These are phyloP conservation scores for Xylaria sp. DNA, from an alignment of 2,329 filamentous ascomycete genomes.

Conservation along the genomic window DNA sequence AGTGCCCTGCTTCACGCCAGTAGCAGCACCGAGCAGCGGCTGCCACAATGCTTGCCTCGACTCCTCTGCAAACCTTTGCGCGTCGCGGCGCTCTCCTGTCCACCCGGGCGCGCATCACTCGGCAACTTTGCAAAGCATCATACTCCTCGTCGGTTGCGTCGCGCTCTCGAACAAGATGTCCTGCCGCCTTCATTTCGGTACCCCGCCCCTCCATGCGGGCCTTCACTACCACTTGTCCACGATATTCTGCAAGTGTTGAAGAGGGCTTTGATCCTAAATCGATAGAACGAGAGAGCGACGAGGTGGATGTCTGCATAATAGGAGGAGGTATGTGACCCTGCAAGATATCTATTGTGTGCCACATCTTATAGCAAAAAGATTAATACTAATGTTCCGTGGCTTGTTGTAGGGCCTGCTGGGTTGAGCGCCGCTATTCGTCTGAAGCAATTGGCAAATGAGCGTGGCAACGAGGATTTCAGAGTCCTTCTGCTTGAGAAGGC, in stretches of 20 bases:
- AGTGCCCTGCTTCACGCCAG: not conserved
- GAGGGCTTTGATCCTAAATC: slow-evolving; percentile 72
- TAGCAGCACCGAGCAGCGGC: not conserved
- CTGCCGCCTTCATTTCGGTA: slow-evolving; percentile 31
- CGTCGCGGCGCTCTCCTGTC: slow-evolving; percentile 44
- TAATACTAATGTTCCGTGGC: slow-evolving; percentile 14
- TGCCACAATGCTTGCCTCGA: slow-evolving; percentile 46
- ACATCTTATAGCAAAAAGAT: slow-evolving; percentile 5
- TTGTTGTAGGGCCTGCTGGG: slow-evolving; percentile 79
- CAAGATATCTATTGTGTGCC: slow-evolving; percentile 33
- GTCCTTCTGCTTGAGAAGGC: slow-evolving; percentile 95
- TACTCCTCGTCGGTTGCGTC: slow-evolving; percentile 39
- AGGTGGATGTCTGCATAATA: slow-evolving; percentile 97
- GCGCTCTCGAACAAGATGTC: slow-evolving; percentile 35
- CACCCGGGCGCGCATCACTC: slow-evolving; percentile 37
- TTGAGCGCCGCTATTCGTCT: slow-evolving; percentile 92
- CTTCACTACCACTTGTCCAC: slow-evolving; percentile 52
- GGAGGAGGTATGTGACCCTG: slow-evolving; percentile 72
- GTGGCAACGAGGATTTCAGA: slow-evolving; percentile 94
- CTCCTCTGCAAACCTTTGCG: slow-evolving; percentile 43
- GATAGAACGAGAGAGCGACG: slow-evolving; percentile 87
- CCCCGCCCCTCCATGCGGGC: slow-evolving; percentile 42
- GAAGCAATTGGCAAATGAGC: slow-evolving; percentile 94
- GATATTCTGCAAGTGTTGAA: slow-evolving; percentile 51
- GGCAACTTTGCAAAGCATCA: slow-evolving; percentile 37